Evolutionary conservation across 164 flowering plant genomes (phyloP), one percentile per base, ranked within the genome.

Genomic region (Vitis riparia): DNA sequence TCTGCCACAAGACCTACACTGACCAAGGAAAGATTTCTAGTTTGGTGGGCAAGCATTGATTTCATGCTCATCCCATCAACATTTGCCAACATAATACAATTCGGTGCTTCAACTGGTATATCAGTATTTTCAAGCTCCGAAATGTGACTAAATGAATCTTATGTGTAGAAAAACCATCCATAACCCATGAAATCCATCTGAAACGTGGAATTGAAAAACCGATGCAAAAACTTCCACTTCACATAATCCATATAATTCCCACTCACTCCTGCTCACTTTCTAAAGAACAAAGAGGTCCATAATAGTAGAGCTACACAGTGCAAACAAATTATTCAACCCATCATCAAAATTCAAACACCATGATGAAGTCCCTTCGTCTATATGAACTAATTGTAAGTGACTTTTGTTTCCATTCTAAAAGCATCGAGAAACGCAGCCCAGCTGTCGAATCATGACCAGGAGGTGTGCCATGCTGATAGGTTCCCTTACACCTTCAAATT

Each of bases 11-110:
- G 82, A 77, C 88, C 78, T 72, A 81, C 89, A 85, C 87, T 79
- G 52, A 83, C 76, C 80, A 90, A 92, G 52, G 99, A 91, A 73
- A 90, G 84, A 71, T 83, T 88, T 7, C 99, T 98, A 78, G 87
- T 84, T 85, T 96, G 89, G 63, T 91, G 89, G 55, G 97, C 97
- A 75, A 89, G 80, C 91, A 93, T 86, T 63, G 91, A 87, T 68
- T 89, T 97, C 88, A 84, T 68, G 72, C 81, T 86, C 73, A 96
- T 71, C 82, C 97, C 85, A 77, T 96, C 96, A 94, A 19, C 86
- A 86, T 92, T 96, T 57, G 99, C 89, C 61, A 96, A 79, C 37
- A 96, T 97, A 72, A 96, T 86, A 81, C 99, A 96, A 75, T 92
- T 96, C 59, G 98, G 93, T 68, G 91, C 85, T 79, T 93, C 97